Evolutionary conservation across 2,329 filamentous ascomycete species (phyloP), one percentile per base, ranked within the genome.

Genomic region (Calonectria multiphialidica): DNA sequence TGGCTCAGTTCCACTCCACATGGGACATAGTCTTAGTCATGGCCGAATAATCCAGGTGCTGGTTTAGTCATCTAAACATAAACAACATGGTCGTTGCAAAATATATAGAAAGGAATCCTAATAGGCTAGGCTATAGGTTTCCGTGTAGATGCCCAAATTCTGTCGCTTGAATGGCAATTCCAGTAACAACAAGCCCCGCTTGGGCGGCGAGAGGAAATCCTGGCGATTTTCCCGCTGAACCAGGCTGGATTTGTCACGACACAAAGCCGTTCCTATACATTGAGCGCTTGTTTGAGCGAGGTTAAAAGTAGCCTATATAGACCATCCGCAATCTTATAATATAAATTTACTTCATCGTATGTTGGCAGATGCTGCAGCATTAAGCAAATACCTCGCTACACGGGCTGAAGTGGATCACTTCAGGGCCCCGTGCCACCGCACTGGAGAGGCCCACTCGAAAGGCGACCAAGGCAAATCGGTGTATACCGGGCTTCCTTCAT

Each of bases 371-470:
- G 7, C 13, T 16, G 21, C 37, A 23, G 21, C 15, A 37, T 25
- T 40, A 12, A 9, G 21, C 35, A 23, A 59, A 40, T 59, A 40
- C 37, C 37, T 59, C 44, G 13, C 53, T 13, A 23, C n/a, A 21
- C 18, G 35, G 2, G n/a, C 53, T 28, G 35, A 35, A 35, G 35
- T 59, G 35, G 33, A 59, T 40, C 53, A 23, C 47, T 12, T 23
- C 44, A 47, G 13, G 21, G 23, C 23, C 10, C 33, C 35, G 35
- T 37, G 15, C 15, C 33, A 40, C 5, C 53, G 15, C 35, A 23
- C 8, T 15, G 21, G 35, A 25, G 40, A 45, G 57, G 57, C 40
- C 66, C 66, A 68, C 66, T 53, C 37, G 6, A 33, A 67, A 59
- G 30, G 42, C 28, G 53, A 47, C 37, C 53, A 40, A 5, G 23